phyloP scores from a whole-genome alignment of 305 asterid species.

The Fraxinus nigra region DNA sequence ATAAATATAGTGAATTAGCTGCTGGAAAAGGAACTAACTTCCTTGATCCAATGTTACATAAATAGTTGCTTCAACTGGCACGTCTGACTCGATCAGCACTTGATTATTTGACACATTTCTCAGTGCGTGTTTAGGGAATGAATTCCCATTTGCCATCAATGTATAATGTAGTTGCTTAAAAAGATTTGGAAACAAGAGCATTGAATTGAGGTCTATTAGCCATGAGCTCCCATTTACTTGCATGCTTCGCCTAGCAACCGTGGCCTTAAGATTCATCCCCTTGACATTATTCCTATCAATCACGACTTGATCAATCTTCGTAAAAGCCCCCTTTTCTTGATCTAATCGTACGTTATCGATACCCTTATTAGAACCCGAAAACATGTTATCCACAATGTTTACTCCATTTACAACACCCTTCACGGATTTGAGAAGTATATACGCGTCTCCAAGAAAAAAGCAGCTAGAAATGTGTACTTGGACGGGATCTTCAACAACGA shows the following conservation, averaged over 20 bases:
- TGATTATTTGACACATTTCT: conserved; percentile 52
- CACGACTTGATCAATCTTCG: conserved; percentile 52
- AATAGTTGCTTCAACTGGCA: conserved; percentile 48
- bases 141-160: conserved; percentile 34
- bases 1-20: conserved; percentile 2
- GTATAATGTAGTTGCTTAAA: conserved; percentile 64
- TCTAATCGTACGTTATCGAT: conserved; percentile 59
- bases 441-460: conserved; percentile 77
- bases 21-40: conserved; percentile 21
- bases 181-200: conserved; percentile 62
- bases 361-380: conserved; percentile 57
- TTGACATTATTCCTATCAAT: conserved; percentile 53
- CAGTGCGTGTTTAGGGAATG: conserved; percentile 57
- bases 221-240: conserved; percentile 56
- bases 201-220: conserved; percentile 59
- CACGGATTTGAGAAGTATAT: conserved; percentile 48
- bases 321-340: conserved; percentile 37
- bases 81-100: conserved; percentile 54
- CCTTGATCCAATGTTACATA: conserved; percentile 61
- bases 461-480: conserved; percentile 59
- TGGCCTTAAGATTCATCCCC: conserved; percentile 68
- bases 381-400: conserved; percentile 68
- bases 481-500: conserved; percentile 85
- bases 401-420: conserved; percentile 64
- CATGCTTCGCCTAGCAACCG: conserved; percentile 48